Percentiles rank a stretch among this genome's conserved stretches.
Conservation (phyloP, 331 rosid genomes). For the Telfairia occidentalis region DNA sequence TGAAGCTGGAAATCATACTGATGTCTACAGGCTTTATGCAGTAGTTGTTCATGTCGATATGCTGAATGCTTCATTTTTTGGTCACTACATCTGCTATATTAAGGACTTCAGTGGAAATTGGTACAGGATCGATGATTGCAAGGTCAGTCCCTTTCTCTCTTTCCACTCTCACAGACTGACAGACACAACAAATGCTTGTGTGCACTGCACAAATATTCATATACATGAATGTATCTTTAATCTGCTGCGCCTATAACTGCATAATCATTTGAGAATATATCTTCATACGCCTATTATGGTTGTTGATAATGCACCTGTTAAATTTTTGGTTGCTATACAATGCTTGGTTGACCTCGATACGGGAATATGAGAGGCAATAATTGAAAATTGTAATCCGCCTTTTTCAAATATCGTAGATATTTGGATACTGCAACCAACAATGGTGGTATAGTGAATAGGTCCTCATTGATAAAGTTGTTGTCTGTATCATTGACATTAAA, state of each 20-base stretch:
- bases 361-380: background rate
- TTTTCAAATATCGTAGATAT: background rate
- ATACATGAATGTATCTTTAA: background rate
- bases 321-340: background rate
- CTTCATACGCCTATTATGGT: background rate
- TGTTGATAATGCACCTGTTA: background rate
- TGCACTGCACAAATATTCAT: background rate
- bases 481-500: background rate
- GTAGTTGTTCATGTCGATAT: conserved; percentile 91
- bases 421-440: background rate
- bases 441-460: background rate
- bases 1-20: conserved; percentile 59
- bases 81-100: conserved; percentile 86
- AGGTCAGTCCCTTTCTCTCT: conserved; percentile 37
- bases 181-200: background rate
- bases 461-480: background rate
- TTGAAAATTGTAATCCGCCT: background rate
- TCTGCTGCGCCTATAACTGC: background rate
- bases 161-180: background rate
- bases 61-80: conserved; percentile 92
- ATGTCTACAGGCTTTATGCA: conserved; percentile 74
- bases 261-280: background rate
- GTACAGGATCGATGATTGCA: conserved; percentile 72
- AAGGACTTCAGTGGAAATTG: conserved; percentile 73
- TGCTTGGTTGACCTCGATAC: background rate